A percentile compares a stretch with the other conserved stretches of the same genome.
Evolutionary conservation across 768 basidiomycete genomes (phyloP).

Genomic region (Trametes punicea): DNA sequence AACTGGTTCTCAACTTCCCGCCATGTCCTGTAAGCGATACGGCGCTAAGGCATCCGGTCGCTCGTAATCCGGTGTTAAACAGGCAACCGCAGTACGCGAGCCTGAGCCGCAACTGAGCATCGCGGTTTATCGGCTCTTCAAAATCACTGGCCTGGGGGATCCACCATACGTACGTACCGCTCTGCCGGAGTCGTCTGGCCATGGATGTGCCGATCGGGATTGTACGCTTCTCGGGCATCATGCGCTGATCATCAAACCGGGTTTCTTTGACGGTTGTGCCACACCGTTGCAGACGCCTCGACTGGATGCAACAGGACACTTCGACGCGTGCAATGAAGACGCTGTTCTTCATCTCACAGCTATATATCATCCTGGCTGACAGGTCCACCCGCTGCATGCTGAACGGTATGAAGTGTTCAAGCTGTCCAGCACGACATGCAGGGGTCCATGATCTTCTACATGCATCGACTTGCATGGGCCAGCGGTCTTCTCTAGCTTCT

Average conservation of each 20-base stretch:
- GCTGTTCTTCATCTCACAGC: not conserved
- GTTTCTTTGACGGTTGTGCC: not conserved
- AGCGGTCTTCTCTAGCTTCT: not conserved
- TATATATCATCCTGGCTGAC: not conserved
- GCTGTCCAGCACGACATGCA: not conserved
- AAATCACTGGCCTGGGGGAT: not conserved
- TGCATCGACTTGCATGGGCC: not conserved
- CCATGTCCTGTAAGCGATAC: not conserved
- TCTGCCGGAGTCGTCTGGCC: not conserved
- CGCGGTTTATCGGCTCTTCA: not conserved
- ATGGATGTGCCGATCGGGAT: not conserved
- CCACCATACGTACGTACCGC: not conserved
- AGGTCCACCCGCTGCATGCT: not conserved
- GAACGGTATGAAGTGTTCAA: not conserved
- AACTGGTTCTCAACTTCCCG: too few relatives aligned
- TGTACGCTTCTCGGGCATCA: not conserved
- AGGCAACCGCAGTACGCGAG: not conserved
- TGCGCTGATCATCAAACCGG: not conserved
- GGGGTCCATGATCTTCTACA: not conserved
- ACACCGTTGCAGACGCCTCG: too few relatives aligned
- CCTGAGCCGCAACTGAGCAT: constrained; percentile 2
- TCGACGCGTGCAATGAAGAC: not conserved
- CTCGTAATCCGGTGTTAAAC: not conserved
- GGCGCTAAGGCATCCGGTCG: not conserved
- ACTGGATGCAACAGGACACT: too few relatives aligned